A percentile compares a stretch with the other conserved stretches of the same genome.
Evolutionary conservation across 208 protist genomes (phyloP).

Genomic region (Trypanosomatidae sp.): DNA sequence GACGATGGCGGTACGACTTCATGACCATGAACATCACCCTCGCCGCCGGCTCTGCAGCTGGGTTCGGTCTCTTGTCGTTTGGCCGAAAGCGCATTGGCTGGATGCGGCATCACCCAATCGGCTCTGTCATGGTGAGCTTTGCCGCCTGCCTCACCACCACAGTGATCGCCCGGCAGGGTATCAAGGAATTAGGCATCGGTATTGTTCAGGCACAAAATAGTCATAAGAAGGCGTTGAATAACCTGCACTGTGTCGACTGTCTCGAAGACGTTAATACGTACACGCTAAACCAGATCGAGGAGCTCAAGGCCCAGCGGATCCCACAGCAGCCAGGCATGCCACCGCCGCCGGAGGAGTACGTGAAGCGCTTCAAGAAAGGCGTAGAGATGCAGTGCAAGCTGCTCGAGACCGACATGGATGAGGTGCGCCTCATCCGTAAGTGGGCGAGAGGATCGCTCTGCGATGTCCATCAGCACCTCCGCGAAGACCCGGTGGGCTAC

Average conservation of each 20-base stretch:
- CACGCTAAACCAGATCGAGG: slow-evolving; percentile 59
- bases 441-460: slow-evolving; percentile 40
- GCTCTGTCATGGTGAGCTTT: slow-evolving; percentile 40
- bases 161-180: slow-evolving; percentile 38
- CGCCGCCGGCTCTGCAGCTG: slow-evolving; percentile 37
- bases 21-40: slow-evolving; percentile 82
- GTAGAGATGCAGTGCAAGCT: slow-evolving; percentile 62
- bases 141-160: slow-evolving; percentile 39
- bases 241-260: slow-evolving; percentile 73
- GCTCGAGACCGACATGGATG: slow-evolving; percentile 66
- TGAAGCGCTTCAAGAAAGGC: slow-evolving; percentile 54
- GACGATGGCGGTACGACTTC: slow-evolving; percentile 82
- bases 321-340: slow-evolving; percentile 75
- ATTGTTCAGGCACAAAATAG: slow-evolving; percentile 68
- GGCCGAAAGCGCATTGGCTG: slow-evolving; percentile 46
- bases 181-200: slow-evolving; percentile 62
- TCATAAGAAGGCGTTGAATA: slow-evolving; percentile 61
- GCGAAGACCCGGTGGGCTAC: slow-evolving; percentile 45
- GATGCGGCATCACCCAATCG: slow-evolving; percentile 73
- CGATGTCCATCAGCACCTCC: slow-evolving; percentile 59
- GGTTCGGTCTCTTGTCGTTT: slow-evolving; percentile 42
- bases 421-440: slow-evolving; percentile 57
- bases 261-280: slow-evolving; percentile 73
- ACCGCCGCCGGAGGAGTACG: slow-evolving; percentile 60
- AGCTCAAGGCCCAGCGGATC: slow-evolving; percentile 42